Percentiles rank a stretch among this genome's conserved stretches.
Evolutionary conservation across 1,284 basidiomycete genomes (phyloP).

Genomic region (Ustilago xerochloae): DNA sequence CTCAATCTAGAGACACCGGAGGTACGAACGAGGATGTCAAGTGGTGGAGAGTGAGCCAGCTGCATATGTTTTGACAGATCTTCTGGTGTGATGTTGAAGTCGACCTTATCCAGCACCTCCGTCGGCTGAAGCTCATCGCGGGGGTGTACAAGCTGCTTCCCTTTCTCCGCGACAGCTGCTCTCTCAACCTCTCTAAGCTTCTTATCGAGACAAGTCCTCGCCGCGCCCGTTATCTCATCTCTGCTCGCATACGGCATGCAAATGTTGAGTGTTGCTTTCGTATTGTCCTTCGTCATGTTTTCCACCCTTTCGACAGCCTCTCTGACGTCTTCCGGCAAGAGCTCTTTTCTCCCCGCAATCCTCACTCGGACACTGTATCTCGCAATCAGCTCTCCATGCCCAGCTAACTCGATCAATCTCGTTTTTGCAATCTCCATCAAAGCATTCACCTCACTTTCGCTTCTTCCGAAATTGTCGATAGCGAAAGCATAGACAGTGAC

Average conservation of each 20-base stretch:
- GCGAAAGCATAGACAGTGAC: slow-evolving; percentile 96
- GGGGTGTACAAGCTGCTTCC: not conserved
- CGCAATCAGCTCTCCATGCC: slow-evolving; percentile 73
- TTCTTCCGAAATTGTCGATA: slow-evolving; percentile 96
- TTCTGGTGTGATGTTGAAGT: slow-evolving; percentile 11
- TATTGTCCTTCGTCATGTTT: slow-evolving; percentile 80
- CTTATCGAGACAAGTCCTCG: slow-evolving; percentile 23
- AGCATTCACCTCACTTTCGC: slow-evolving; percentile 83
- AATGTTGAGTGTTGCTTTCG: slow-evolving; percentile 88
- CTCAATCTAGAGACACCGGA: slow-evolving; percentile 90
- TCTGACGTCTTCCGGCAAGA: slow-evolving; percentile 83
- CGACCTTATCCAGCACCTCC: slow-evolving; percentile 6
- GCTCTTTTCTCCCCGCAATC: slow-evolving; percentile 79
- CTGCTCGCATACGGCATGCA: slow-evolving; percentile 93
- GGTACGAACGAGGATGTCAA: slow-evolving; percentile 91
- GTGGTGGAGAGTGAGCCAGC: slow-evolving; percentile 77
- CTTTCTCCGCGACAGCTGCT: slow-evolving; percentile 10
- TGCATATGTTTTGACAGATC: slow-evolving; percentile 51
- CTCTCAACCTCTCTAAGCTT: slow-evolving; percentile 40
- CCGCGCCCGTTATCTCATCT: slow-evolving; percentile 79
- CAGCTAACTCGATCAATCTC: slow-evolving; percentile 83
- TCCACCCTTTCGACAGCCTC: slow-evolving; percentile 81
- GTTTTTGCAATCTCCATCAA: slow-evolving; percentile 86
- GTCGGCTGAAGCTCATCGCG: not conserved
- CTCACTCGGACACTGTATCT: slow-evolving; percentile 84